Conservation (phyloP, 805 yeast genomes). For the Yarrowia sp. region DNA sequence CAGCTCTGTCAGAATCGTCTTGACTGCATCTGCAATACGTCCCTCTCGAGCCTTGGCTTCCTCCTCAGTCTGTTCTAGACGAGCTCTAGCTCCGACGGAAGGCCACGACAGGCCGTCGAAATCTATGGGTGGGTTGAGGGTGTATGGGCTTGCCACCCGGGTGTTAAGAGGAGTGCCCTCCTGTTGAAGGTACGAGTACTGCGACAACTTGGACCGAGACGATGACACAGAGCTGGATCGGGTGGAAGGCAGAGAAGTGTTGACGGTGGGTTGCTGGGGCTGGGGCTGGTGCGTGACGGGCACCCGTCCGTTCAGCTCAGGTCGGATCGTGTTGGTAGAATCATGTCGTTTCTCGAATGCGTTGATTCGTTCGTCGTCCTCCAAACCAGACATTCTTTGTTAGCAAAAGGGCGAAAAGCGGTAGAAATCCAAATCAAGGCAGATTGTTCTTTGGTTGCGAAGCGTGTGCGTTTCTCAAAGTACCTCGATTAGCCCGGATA, state of each 20-base stretch:
- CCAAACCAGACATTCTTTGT: constrained; percentile 19
- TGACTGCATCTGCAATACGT: constrained; percentile 86
- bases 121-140: constrained; percentile 84
- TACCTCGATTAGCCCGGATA: neutral
- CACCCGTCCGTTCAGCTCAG: constrained; percentile 16
- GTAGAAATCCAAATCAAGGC: neutral
- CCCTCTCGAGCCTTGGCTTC: constrained; percentile 70
- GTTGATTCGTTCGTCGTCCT: constrained; percentile 23
- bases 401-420: neutral
- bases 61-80: constrained; percentile 73
- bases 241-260: constrained; percentile 12
- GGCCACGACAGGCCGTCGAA: constrained; percentile 96
- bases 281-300: constrained; percentile 13
- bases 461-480: too few relatives aligned
- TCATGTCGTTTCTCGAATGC: constrained; percentile 31
- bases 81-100: constrained; percentile 76
- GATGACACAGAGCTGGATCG: constrained; percentile 27
- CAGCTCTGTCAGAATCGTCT: constrained; percentile 70
- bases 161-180: constrained; percentile 40
- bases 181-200: constrained; percentile 12
- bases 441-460: too few relatives aligned
- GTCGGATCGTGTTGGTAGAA: constrained; percentile 30
- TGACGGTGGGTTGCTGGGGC: constrained; percentile 4
- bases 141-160: constrained; percentile 74
- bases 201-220: constrained; percentile 24